Evolutionary conservation across 768 basidiomycete genomes (phyloP).

Genomic region (Rhodotorula babjevae): DNA sequence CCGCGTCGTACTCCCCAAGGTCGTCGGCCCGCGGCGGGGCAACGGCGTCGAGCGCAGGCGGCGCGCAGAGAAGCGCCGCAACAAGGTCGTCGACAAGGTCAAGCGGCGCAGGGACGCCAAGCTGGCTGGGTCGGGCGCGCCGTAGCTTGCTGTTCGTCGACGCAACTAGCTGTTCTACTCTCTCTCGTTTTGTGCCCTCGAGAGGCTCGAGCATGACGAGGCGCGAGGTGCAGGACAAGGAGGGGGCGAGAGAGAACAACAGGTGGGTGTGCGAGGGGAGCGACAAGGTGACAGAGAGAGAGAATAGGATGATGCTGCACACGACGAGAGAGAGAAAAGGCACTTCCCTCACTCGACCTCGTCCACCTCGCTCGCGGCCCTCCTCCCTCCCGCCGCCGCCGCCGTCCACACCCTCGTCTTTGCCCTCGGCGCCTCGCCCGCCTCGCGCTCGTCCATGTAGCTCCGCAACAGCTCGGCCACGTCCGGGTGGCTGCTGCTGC

Average conservation of each 20-base stretch:
- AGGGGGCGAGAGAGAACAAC: no score
- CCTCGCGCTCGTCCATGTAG: conserved; percentile 9
- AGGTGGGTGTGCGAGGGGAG: no score
- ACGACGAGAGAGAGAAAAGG: no score
- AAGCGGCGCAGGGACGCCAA: neutral
- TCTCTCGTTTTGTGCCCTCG: no score
- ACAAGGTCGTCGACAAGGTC: conserved; percentile 4
- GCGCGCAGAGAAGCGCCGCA: conserved; percentile 2
- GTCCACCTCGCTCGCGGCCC: neutral
- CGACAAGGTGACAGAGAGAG: no score
- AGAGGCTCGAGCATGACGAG: no score
- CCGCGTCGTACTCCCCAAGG: conserved; percentile 16
- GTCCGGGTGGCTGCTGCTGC: conserved; percentile 28
- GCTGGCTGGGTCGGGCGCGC: no score
- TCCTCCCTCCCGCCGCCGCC: neutral
- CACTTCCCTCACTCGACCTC: neutral
- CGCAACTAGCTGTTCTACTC: no score
- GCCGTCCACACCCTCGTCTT: conserved; percentile 21
- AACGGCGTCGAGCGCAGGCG: conserved; percentile 23
- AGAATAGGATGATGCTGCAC: no score
- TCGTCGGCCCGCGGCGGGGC: conserved; percentile 33
- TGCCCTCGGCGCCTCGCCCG: neutral
- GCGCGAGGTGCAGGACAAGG: no score
- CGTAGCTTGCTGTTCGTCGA: neutral
- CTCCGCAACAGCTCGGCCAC: neutral